Evolutionary conservation across 225 moss, liverwort and hornwort species (phyloP), one percentile per base, ranked within the genome.

Genomic region (Rhytidiadelphus loreus): DNA sequence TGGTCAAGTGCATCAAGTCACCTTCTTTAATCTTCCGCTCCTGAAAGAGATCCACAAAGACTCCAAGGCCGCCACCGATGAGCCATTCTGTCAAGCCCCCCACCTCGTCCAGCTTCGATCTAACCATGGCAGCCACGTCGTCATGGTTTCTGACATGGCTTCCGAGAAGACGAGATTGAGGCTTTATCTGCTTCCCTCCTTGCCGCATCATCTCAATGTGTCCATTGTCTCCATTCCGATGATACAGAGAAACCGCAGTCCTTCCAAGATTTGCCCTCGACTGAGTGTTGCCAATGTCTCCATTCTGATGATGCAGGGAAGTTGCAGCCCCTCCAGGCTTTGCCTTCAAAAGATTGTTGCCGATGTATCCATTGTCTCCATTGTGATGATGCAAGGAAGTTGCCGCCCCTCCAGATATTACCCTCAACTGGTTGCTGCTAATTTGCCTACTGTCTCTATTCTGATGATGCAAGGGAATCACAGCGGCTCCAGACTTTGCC

Each of bases 81-180:
- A 94, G 91, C 93, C 93, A 94, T 81, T 93, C 93, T 41, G 86
- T 93, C 88, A 93, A 89, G 29, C 94, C 94, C 48, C 94, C 94
- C 48, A 86, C 90, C 90, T 93, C 94, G 74, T 93, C 89, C 79
- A 94, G 88, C 75, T 91, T 92, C 76, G 89, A 73, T 88, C 73
- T 88, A 16, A 94, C 78, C 68, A 83, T 82, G 52, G 91, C 93
- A 71, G 89, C 48, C 89, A 86, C 48, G 81, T 92, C 83, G 70
- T 87, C 72, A 39, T 46, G 83, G 46, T 88, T 89, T 85, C 83
- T 62, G 78, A 58, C 39, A 64, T 39, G 80, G 46, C 80, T 88
- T 66, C 88, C 85, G n/a, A 58, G 43, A 26, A 89, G 41, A 80
- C 52, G 76, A 63, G 84, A 50, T 88, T 84, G 91, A 33, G 88